Evolutionary conservation across 495 filamentous ascomycete species (phyloP).

Genomic region (Peziza echinospora): DNA sequence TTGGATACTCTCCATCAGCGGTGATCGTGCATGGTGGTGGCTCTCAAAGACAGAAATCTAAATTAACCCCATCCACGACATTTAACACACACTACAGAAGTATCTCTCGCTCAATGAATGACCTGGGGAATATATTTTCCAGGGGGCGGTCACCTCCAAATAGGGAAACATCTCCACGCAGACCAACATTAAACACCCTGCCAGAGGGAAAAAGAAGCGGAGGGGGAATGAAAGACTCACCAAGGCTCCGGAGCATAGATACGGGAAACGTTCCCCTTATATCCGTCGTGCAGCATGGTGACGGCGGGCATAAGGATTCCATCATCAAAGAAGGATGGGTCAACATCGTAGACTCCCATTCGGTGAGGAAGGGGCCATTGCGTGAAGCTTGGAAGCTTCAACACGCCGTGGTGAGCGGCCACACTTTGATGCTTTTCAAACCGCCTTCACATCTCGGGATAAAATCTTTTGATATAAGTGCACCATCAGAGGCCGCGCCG

Average conservation of each 20-base stretch:
- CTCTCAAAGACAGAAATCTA: constrained; percentile 16
- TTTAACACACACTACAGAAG: constrained; percentile 20
- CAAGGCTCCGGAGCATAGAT: constrained; percentile 12
- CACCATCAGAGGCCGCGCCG: constrained; percentile 9
- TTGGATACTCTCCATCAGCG: background rate
- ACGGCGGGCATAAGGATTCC: constrained; percentile 4
- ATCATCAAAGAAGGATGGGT: constrained; percentile 19
- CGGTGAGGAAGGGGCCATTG: constrained; percentile 13
- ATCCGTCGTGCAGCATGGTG: constrained; percentile 17
- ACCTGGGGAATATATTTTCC: constrained; percentile 19
- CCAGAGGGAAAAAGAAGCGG: constrained; percentile 14
- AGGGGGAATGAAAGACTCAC: constrained; percentile 8
- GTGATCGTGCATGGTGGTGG: background rate
- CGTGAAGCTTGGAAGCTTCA: constrained; percentile 19
- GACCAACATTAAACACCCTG: constrained; percentile 12
- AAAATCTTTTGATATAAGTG: constrained; percentile 14
- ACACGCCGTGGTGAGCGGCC: constrained; percentile 16
- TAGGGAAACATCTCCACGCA: constrained; percentile 10
- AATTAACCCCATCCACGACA: constrained; percentile 15
- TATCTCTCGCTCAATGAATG: constrained; percentile 20
- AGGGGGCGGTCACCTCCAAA: constrained; percentile 19
- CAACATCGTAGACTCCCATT: constrained; percentile 19
- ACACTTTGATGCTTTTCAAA: constrained; percentile 16
- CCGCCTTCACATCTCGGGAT: constrained; percentile 16
- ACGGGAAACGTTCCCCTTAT: constrained; percentile 17